These are phyloP conservation scores for Lentinus brumalis DNA, from an alignment of 768 basidiomycete genomes.

Conservation along the genomic window DNA sequence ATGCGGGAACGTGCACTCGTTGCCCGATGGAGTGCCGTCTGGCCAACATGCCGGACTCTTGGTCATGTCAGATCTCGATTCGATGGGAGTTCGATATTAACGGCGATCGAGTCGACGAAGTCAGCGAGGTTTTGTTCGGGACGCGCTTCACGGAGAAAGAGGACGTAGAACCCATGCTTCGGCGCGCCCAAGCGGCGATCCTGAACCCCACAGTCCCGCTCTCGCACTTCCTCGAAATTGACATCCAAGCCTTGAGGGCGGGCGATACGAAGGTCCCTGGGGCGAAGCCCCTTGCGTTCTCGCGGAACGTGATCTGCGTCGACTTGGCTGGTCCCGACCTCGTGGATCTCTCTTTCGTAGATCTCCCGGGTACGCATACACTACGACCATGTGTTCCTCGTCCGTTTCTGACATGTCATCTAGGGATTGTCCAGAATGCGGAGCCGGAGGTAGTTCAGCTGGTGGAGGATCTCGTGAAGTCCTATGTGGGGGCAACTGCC, in stretches of 20 bases:
- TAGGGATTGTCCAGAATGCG: slow-evolving; percentile 54
- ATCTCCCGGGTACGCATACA: slow-evolving; percentile 26
- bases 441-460: slow-evolving; percentile 44
- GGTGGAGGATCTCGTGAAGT: slow-evolving; percentile 51
- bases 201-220: slow-evolving; percentile 45
- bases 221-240: slow-evolving; percentile 19
- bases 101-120: slow-evolving; percentile 27
- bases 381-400: neutral
- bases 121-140: slow-evolving; percentile 44
- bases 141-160: slow-evolving; percentile 39
- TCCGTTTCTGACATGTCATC: neutral
- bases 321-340: slow-evolving; percentile 29
- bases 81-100: slow-evolving; percentile 41
- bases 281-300: slow-evolving; percentile 20
- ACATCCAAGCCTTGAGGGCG: neutral
- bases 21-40: slow-evolving; percentile 43
- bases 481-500: slow-evolving; percentile 52
- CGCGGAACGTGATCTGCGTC: slow-evolving; percentile 30
- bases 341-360: slow-evolving; percentile 30
- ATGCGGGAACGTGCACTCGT: slow-evolving; percentile 47
- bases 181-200: slow-evolving; percentile 64
- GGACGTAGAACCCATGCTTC: slow-evolving; percentile 54
- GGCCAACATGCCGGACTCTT: slow-evolving; percentile 13
- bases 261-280: neutral
- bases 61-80: slow-evolving; percentile 42